Evolutionary conservation across 768 basidiomycete species (phyloP).

Genomic region (Trichaptum fuscoviolaceum): DNA sequence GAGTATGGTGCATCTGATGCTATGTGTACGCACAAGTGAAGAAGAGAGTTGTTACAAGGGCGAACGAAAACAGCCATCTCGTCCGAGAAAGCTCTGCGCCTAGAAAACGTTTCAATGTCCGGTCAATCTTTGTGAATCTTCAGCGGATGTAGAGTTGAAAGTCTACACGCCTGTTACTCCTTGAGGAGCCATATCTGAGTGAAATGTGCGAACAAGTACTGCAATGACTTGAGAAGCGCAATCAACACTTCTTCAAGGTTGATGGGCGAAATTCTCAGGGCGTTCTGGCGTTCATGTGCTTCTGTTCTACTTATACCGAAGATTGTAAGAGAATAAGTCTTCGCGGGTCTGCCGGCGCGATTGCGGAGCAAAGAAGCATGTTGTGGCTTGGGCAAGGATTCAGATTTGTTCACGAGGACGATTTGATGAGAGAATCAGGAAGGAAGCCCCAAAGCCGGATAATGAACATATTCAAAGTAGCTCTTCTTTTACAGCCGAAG

Average conservation of each 20-base stretch:
- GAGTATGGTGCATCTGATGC: background rate
- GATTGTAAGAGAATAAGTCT: background rate
- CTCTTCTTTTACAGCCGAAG: background rate
- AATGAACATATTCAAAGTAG: background rate
- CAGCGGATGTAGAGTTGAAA: too few species aligned
- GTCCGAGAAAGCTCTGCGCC: constrained; percentile 40
- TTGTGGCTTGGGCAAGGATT: background rate
- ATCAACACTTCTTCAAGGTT: background rate
- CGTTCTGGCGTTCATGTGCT: background rate
- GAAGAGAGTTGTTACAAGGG: constrained; percentile 69
- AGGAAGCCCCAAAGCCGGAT: constrained; percentile 10
- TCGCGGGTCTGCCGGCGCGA: background rate
- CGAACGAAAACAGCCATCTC: constrained; percentile 54
- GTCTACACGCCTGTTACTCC: constrained; percentile 1
- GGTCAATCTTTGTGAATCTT: background rate
- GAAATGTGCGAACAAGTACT: background rate
- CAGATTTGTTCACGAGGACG: background rate
- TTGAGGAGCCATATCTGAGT: background rate
- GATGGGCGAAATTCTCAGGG: background rate
- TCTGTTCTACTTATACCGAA: background rate
- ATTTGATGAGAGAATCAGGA: constrained; percentile 6
- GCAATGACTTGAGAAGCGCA: background rate
- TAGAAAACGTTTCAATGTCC: constrained; percentile 17
- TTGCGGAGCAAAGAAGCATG: background rate
- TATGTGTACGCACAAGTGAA: constrained; percentile 51